Conservation (phyloP, 805 yeast species). For the Dipodascopsis uninucleata region DNA sequence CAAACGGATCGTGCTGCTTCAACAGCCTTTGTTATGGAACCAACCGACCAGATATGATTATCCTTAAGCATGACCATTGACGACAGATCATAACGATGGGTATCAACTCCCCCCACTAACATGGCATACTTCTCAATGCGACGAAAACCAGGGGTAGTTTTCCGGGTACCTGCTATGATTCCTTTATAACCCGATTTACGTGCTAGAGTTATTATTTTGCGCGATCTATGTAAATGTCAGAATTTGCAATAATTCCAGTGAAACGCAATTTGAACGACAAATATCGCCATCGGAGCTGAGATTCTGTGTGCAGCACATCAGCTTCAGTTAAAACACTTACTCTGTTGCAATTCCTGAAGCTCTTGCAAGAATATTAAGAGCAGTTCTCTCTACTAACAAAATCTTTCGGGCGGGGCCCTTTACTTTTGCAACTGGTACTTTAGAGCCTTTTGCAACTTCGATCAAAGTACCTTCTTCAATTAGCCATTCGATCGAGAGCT, state of each 20-base stretch:
- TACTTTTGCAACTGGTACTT: slow-evolving; percentile 73
- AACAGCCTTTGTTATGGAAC: slow-evolving; percentile 85
- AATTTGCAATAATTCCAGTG: background rate
- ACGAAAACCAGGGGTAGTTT: slow-evolving; percentile 95
- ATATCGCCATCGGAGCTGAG: too few relatives aligned
- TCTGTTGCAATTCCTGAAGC: slow-evolving; percentile 85
- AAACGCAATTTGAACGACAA: background rate
- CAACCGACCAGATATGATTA: slow-evolving; percentile 89
- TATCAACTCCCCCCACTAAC: slow-evolving; percentile 92
- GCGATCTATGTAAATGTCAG: slow-evolving; percentile 43
- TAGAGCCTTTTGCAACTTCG: slow-evolving; percentile 47
- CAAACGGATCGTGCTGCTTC: slow-evolving; percentile 69
- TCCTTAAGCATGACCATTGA: slow-evolving; percentile 96
- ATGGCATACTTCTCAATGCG: slow-evolving; percentile 86
- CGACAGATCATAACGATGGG: slow-evolving; percentile 86
- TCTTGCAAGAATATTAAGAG: slow-evolving; percentile 76
- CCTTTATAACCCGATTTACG: slow-evolving; percentile 69
- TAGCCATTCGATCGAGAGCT: slow-evolving; percentile 67
- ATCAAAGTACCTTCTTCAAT: slow-evolving; percentile 63
- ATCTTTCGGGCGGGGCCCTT: slow-evolving; percentile 76
- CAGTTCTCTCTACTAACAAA: slow-evolving; percentile 78
- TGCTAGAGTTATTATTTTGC: slow-evolving; percentile 56
- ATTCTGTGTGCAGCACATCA: background rate
- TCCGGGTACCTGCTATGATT: slow-evolving; percentile 89
- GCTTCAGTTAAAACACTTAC: slow-evolving; percentile 5